Percentiles rank a stretch among this genome's conserved stretches.
These are phyloP conservation scores for Wallacemonas sp. DNA, from an alignment of 208 protist species.

Conservation along the genomic window DNA sequence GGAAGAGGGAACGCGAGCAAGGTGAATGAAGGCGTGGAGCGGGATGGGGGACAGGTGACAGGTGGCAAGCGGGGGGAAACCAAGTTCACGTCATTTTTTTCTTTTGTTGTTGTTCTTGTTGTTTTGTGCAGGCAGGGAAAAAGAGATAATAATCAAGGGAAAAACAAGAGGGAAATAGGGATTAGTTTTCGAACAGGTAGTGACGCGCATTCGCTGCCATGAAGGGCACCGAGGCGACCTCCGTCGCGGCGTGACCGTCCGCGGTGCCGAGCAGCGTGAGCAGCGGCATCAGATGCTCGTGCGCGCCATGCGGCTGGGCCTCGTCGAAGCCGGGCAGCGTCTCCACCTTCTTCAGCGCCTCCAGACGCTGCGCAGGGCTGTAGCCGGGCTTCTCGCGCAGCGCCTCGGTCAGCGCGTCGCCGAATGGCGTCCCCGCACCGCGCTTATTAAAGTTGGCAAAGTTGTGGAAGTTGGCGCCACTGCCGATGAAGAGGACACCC, in stretches of 20 bases:
- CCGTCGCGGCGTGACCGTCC: conserved; percentile 30
- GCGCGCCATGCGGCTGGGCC: conserved; percentile 41
- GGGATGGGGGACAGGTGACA: no score
- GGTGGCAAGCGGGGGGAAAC: no score
- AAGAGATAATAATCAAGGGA: background rate
- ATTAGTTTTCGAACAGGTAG: conserved; percentile 9
- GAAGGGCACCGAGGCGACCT: conserved; percentile 19
- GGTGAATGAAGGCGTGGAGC: no score
- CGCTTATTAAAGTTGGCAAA: conserved; percentile 40
- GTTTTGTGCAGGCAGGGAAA: background rate
- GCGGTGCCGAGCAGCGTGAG: conserved; percentile 66
- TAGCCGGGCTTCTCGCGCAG: conserved; percentile 22
- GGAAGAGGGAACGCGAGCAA: no score
- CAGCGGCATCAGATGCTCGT: conserved; percentile 88
- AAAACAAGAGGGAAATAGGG: conserved; percentile 4
- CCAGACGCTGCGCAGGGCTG: conserved; percentile 33
- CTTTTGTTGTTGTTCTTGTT: conserved; percentile 2
- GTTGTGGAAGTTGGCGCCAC: conserved; percentile 83
- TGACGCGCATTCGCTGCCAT: conserved; percentile 1
- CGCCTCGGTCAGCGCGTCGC: conserved; percentile 48
- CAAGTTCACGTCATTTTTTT: no score
- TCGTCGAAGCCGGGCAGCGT: conserved; percentile 65
- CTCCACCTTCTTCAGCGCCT: conserved; percentile 34
- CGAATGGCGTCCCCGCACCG: conserved; percentile 48
- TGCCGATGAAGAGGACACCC: conserved; percentile 83